Conservation (phyloP, 495 filamentous ascomycete species). For the Aspergillus mulundensis region DNA sequence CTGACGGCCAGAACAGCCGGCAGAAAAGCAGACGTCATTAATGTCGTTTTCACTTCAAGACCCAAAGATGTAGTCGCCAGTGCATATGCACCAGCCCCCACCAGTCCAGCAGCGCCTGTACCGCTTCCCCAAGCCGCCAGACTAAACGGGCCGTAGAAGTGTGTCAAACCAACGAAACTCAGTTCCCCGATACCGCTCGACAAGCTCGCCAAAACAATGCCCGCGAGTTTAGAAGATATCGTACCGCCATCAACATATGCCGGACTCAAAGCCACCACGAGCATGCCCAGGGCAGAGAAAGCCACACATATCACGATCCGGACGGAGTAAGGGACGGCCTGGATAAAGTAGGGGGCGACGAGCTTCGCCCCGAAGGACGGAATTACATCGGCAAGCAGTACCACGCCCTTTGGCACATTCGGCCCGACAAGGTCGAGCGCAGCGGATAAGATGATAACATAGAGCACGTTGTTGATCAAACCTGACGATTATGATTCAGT, state of each 20-base stretch:
- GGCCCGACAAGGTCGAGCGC: slow-evolving; percentile 92
- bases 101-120: slow-evolving; percentile 82
- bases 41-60: slow-evolving; percentile 62
- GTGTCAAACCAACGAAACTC: slow-evolving; percentile 84
- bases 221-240: slow-evolving; percentile 70
- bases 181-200: slow-evolving; percentile 83
- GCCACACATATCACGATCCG: slow-evolving; percentile 70
- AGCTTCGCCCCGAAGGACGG: slow-evolving; percentile 88
- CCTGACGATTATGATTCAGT: slow-evolving; percentile 47
- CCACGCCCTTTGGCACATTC: slow-evolving; percentile 77
- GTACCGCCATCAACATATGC: slow-evolving; percentile 52
- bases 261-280: slow-evolving; percentile 77
- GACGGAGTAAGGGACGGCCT: slow-evolving; percentile 70
- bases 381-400: slow-evolving; percentile 88
- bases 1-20: slow-evolving; percentile 77
- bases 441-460: slow-evolving; percentile 94
- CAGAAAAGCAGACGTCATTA: slow-evolving; percentile 72
- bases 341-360: slow-evolving; percentile 88
- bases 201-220: slow-evolving; percentile 80
- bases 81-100: slow-evolving; percentile 85
- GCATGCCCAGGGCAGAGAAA: slow-evolving; percentile 77
- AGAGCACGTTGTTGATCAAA: slow-evolving; percentile 95
- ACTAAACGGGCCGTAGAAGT: slow-evolving; percentile 88
- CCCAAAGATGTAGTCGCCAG: slow-evolving; percentile 74
- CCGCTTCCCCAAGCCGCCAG: slow-evolving; percentile 91